Conservation (phyloP, 805 yeast genomes). For the Suhomyces vadensis region DNA sequence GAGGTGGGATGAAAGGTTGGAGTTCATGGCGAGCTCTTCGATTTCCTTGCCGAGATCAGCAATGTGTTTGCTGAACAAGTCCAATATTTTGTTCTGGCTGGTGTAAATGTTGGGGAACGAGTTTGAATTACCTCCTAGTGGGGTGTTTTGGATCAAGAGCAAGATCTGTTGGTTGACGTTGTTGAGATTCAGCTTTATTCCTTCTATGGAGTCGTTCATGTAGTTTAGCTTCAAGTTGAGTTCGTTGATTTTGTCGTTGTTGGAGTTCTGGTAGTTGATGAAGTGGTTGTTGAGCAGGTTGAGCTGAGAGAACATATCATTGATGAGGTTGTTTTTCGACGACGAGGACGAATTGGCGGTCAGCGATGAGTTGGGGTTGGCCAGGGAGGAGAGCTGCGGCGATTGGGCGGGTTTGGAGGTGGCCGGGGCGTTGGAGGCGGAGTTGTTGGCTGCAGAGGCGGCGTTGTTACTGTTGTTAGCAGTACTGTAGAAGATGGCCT, state of each 20-base stretch:
- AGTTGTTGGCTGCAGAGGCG: conserved; percentile 2
- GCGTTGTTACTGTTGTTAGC: conserved; percentile 2
- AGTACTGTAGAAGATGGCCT: conserved; percentile 6
- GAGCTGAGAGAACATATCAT: conserved; percentile 17
- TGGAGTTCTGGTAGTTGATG: conserved; percentile 17
- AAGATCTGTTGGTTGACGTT: conserved; percentile 16
- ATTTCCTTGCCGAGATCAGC: conserved; percentile 23
- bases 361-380: not conserved
- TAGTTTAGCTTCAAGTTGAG: conserved; percentile 18
- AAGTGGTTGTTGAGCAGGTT: conserved; percentile 18
- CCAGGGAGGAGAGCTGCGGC: conserved; percentile 3
- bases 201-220: conserved; percentile 14
- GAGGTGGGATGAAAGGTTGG: not conserved
- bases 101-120: not conserved
- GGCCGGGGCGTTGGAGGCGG: not conserved
- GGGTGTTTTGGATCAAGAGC: conserved; percentile 9
- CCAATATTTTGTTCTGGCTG: conserved; percentile 17
- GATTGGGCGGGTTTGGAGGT: conserved; percentile 3
- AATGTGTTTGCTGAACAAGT: conserved; percentile 21
- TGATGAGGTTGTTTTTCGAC: not conserved
- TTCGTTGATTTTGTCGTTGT: conserved; percentile 23
- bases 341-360: conserved; percentile 1
- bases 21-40: conserved; percentile 15
- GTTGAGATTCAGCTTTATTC: conserved; percentile 13
- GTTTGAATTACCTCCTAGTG: not conserved